Evolutionary conservation across 768 basidiomycete genomes (phyloP), one percentile per base, ranked within the genome.

Genomic region (Infundibulicybe gibba): DNA sequence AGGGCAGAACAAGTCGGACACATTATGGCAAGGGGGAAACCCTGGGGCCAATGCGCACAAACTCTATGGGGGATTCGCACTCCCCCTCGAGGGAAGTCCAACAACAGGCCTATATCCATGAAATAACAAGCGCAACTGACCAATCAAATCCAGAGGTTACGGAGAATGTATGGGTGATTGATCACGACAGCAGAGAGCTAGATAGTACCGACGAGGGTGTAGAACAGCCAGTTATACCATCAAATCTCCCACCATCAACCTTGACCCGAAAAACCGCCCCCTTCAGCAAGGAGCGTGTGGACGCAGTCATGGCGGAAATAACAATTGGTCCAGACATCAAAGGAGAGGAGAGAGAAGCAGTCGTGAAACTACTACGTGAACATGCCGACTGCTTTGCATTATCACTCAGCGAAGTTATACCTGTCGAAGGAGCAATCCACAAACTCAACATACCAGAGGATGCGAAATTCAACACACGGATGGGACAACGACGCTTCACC

Each of bases 401-500:
- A n/a, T n/a, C n/a, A n/a, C n/a, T n/a, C n/a, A n/a, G n/a, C n/a
- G n/a, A n/a, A 34, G 33, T 34, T 15, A 34, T 10, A 10, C 11
- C 15, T 10, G 33, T 34, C 33, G 11, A 10, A 10, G 33, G 60
- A 1, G 63, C 62, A 1, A 53, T 58, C 0, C 72, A 75, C 45
- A 53, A 45, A 10, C 58, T 74, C 3, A 55, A 69, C 43, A 58
- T 76, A 1, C 64, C 63, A 0, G 32, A 50, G 9, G 59, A 53
- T 8, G 42, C 53, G 0, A 53, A 37, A 15, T 66, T 74, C 44
- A n/a, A n/a, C n/a, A n/a, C n/a, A n/a, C n/a, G n/a, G n/a, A n/a
- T n/a, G n/a, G n/a, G n/a, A n/a, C n/a, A n/a, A n/a, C n/a, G n/a
- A n/a, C n/a, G n/a, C n/a, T n/a, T n/a, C n/a, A n/a, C n/a, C n/a